Evolutionary conservation across 2,329 filamentous ascomycete species (phyloP), one percentile per base, ranked within the genome.

Genomic region (Sclerotinia minor): DNA sequence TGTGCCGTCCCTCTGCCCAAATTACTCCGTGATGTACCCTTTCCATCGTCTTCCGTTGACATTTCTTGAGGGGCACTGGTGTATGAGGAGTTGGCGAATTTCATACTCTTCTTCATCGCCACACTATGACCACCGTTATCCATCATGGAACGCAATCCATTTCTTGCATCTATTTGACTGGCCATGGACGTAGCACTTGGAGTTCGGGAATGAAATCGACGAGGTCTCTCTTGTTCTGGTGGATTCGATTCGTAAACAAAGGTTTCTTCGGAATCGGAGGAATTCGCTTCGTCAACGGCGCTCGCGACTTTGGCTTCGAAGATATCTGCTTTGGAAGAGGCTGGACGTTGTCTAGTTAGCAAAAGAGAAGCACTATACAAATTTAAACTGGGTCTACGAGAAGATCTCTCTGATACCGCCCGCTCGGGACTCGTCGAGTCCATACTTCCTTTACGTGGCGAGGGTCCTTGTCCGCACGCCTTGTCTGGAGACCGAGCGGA

Each of bases 231-330:
- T 61, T 77, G 79, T 72, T 90, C 88, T 64, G 92, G 91, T 13
- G 94, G 95, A 76, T 99, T 99, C 35, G 95, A 98, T 79, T 99
- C 95, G 80, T 99, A 99, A 21, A 99, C 95, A 79, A 98, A 99
- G 0, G 95, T 98, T 79, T 98, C 95, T 75, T 97, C 95, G 1
- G 94, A 98, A 78, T 99, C 95, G 8, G 94, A 97, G 17, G 94
- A 96, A 78, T 97, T 92, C 55, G 92, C 93, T 78, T 98, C 94
- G 77, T 98, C 94, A 64, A 99, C 93, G 11, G 94, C 94, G 78
- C 89, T 97, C 63, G 94, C 94, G 73, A 99, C 93, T 77, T 96
- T 96, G 73, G 94, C 93, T 81, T 98, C 95, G 78, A 99, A 99
- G 64, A 98, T 93, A 79, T 99, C 95, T 77, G 95, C 94, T 81